These are phyloP conservation scores for Pisolithus marmoratus DNA, from an alignment of 768 basidiomycete species.

Conservation along the genomic window DNA sequence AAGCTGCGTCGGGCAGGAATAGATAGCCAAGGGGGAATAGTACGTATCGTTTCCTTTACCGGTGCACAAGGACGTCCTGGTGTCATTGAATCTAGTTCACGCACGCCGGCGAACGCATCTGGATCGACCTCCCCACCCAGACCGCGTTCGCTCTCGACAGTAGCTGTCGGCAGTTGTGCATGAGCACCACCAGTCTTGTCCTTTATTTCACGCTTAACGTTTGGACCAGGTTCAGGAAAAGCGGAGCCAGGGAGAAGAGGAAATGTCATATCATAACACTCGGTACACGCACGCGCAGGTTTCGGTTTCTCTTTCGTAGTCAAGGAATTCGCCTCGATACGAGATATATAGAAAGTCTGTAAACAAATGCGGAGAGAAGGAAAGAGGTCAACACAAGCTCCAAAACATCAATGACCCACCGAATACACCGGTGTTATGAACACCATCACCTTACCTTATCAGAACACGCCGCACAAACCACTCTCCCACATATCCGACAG, in stretches of 20 bases:
- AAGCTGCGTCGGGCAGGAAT: no score
- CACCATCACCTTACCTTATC: conserved; percentile 49
- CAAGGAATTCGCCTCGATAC: conserved; percentile 29
- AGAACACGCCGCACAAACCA: conserved; percentile 84
- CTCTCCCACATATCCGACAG: conserved; percentile 79
- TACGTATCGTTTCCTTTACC: no score
- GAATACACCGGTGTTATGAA: no score
- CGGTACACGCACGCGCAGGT: conserved; percentile 76
- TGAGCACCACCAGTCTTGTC: no score
- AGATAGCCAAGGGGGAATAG: no score
- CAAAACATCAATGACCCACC: no score
- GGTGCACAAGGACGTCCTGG: no score
- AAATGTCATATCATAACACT: conserved; percentile 85
- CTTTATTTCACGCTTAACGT: background rate
- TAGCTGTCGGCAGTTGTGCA: no score
- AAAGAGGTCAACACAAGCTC: background rate
- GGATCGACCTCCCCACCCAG: no score
- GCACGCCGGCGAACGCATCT: no score
- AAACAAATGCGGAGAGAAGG: background rate
- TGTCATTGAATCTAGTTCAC: no score
- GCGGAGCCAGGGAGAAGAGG: conserved; percentile 35
- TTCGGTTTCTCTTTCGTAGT: conserved; percentile 43
- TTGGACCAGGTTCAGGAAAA: background rate
- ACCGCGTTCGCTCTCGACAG: no score
- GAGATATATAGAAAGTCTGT: conserved; percentile 78